These are phyloP conservation scores for Hydrangea macrophylla DNA, from an alignment of 148 eudicot species.

Conservation along the genomic window DNA sequence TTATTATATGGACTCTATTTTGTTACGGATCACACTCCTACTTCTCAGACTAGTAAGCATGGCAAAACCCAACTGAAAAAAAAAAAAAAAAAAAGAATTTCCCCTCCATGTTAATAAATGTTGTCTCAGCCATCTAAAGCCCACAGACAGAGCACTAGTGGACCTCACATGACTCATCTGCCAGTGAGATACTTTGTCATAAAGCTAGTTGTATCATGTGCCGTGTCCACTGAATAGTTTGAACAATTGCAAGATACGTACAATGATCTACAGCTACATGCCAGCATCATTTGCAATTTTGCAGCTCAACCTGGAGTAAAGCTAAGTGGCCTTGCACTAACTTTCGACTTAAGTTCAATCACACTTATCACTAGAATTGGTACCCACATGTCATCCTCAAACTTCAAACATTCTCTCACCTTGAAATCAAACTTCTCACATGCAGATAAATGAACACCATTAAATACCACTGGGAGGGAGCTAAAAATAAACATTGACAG, in stretches of 20 bases:
- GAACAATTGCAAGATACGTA: neutral
- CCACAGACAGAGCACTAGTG: neutral
- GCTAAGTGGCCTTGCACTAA: no score
- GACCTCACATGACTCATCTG: constrained; percentile 14
- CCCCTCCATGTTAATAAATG: no score
- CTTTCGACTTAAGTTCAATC: neutral
- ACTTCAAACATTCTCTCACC: neutral
- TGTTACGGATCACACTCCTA: no score
- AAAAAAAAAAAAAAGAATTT: no score
- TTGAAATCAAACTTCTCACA: neutral
- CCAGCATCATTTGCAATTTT: neutral
- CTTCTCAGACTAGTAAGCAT: no score
- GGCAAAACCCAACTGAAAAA: no score
- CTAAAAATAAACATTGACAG: no score
- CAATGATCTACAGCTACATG: neutral
- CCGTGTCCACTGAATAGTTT: neutral
- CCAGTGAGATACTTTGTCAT: neutral
- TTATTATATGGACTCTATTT: no score
- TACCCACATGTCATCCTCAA: no score
- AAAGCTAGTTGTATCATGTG: constrained; percentile 10
- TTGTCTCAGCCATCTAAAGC: no score
- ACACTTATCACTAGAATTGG: no score
- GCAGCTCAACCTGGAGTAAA: neutral
- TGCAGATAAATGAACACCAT: neutral
- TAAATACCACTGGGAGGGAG: no score